phyloP scores from a whole-genome alignment of 169 alveolate genomes.

The Cryptosporidium ryanae region DNA sequence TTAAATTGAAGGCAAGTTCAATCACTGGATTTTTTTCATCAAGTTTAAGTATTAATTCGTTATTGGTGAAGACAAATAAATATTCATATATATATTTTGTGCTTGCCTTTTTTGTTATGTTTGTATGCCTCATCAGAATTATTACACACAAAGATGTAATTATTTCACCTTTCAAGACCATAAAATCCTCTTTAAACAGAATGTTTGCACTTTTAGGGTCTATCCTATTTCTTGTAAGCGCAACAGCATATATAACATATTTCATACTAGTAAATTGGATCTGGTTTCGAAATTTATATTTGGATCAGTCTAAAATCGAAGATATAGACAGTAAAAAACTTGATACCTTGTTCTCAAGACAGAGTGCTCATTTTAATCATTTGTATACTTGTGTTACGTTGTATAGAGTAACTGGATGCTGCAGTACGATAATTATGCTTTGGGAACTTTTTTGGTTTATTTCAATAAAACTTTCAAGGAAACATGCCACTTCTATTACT shows the following conservation, averaged over 20 bases:
- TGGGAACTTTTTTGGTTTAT: constrained; percentile 68
- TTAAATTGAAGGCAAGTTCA: background rate
- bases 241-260: background rate
- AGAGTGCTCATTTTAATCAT: constrained; percentile 7
- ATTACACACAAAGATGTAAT: constrained; percentile 53
- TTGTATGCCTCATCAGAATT: constrained; percentile 23
- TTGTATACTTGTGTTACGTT: constrained; percentile 3
- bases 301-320: background rate
- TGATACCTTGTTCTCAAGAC: constrained; percentile 1
- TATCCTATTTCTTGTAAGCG: constrained; percentile 14
- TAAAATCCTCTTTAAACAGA: constrained; percentile 41
- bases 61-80: constrained; percentile 29
- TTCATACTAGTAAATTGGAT: constrained; percentile 49
- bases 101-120: constrained; percentile 8
- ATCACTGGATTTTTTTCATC: constrained; percentile 52
- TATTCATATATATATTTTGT: constrained; percentile 43
- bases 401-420: constrained; percentile 37
- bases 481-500: constrained; percentile 67
- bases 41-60: constrained; percentile 18
- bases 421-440: constrained; percentile 22
- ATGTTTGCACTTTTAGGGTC: constrained; percentile 39
- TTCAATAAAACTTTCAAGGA: constrained; percentile 29
- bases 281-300: constrained; percentile 27
- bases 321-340: background rate
- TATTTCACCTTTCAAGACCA: constrained; percentile 23